phyloP scores from a whole-genome alignment of 345 rosid genomes.

The Eucalyptus pauciflora region DNA sequence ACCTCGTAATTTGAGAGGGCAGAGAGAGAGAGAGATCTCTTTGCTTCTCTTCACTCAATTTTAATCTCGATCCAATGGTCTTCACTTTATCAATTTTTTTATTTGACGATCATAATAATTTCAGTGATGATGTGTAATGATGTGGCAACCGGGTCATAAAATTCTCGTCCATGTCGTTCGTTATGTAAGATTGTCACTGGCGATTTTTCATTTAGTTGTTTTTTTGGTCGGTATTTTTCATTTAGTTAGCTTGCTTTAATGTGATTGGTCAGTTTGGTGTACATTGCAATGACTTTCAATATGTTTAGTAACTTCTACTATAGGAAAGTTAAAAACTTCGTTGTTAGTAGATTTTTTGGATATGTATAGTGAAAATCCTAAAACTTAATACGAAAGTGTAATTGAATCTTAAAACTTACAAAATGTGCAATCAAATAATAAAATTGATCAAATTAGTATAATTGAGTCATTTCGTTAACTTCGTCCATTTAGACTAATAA shows the following conservation, averaged over 20 bases:
- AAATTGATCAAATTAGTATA: too few relatives aligned
- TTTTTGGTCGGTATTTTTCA: neutral
- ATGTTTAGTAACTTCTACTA: too few relatives aligned
- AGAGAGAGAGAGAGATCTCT: neutral
- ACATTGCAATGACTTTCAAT: neutral
- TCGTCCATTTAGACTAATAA: too few relatives aligned
- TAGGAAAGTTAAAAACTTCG: neutral
- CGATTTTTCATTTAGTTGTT: neutral
- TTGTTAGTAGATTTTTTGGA: neutral
- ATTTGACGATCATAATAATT: neutral
- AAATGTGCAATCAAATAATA: fast-evolving
- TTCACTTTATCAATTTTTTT: neutral
- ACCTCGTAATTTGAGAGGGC: neutral
- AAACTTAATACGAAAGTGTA: fast-evolving
- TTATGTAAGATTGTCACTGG: neutral
- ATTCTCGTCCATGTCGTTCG: neutral
- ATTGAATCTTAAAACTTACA: too few relatives aligned
- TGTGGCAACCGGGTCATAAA: neutral
- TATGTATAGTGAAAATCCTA: fast-evolving
- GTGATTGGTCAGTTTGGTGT: neutral
- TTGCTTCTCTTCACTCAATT: neutral
- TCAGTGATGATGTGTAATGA: neutral
- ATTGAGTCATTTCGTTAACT: fast-evolving
- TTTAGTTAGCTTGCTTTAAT: neutral
- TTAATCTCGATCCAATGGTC: neutral